Percentiles rank a stretch among this genome's conserved stretches.
Evolutionary conservation across 345 rosid genomes (phyloP).

Genomic region (Microcos paniculata): DNA sequence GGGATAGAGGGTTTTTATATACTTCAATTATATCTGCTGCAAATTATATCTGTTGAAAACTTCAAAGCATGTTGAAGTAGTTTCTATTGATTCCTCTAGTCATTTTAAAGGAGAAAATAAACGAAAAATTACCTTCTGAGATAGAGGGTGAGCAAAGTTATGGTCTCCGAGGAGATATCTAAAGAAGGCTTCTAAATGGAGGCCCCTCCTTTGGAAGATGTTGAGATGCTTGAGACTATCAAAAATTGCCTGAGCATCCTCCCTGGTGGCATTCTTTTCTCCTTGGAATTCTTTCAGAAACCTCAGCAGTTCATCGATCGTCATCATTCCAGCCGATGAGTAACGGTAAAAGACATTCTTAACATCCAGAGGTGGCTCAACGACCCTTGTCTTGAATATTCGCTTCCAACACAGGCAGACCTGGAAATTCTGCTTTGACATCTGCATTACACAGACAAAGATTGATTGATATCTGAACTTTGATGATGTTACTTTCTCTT

Average conservation of each 20-base stretch:
- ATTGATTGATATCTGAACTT: neutral
- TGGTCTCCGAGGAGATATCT: constrained; percentile 54
- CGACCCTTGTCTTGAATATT: constrained; percentile 38
- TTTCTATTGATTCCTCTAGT: neutral
- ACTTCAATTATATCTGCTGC: neutral
- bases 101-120: neutral
- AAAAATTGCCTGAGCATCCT: constrained; percentile 49
- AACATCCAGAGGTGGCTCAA: constrained; percentile 47
- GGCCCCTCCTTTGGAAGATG: constrained; percentile 47
- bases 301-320: constrained; percentile 31
- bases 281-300: constrained; percentile 46
- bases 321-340: constrained; percentile 49
- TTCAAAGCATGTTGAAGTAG: too few relatives aligned
- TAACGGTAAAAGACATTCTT: constrained; percentile 27
- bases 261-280: constrained; percentile 34
- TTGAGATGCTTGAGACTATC: constrained; percentile 51
- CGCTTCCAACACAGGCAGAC: constrained; percentile 54
- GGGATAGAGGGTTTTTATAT: neutral
- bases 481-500: neutral
- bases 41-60: neutral
- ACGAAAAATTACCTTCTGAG: constrained; percentile 25
- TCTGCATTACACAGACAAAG: neutral
- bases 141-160: constrained; percentile 30
- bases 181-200: constrained; percentile 53
- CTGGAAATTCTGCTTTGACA: constrained; percentile 30